phyloP scores from a whole-genome alignment of 2,329 filamentous ascomycete genomes.

The Chrysoporthe puriensis region DNA sequence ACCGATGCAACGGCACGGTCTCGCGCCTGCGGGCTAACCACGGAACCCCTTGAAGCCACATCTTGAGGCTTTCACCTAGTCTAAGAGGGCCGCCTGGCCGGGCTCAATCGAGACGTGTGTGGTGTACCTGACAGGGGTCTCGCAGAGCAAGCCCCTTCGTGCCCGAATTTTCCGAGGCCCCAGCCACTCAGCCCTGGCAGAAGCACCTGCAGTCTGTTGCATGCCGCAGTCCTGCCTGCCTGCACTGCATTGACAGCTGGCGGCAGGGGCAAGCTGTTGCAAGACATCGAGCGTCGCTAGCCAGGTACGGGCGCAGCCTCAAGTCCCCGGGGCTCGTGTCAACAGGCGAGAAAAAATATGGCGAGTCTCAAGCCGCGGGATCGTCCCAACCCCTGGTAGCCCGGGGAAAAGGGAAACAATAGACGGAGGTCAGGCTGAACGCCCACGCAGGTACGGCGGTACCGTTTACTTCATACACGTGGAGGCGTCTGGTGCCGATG shows the following conservation, averaged over 20 bases:
- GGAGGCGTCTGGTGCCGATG: background rate
- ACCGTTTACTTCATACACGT: slow-evolving; percentile 4
- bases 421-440: background rate
- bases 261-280: background rate
- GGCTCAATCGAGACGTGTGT: background rate
- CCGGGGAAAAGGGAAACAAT: slow-evolving; percentile 7
- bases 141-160: background rate
- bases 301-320: slow-evolving; percentile 4
- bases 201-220: background rate
- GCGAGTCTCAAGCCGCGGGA: background rate
- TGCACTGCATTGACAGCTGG: slow-evolving; percentile 15
- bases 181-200: background rate
- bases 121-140: slow-evolving; percentile 1
- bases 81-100: background rate
- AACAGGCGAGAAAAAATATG: background rate
- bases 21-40: background rate
- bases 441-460: background rate
- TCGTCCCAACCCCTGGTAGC: background rate
- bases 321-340: background rate
- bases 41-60: background rate
- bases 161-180: slow-evolving; percentile 4
- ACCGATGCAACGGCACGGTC: slow-evolving; percentile 1
- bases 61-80: slow-evolving; percentile 2
- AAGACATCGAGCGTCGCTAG: slow-evolving; percentile 7
- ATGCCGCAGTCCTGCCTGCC: background rate